Percentiles rank a stretch among this genome's conserved stretches.
phyloP scores from a whole-genome alignment of 139 green algal species.

The Haematococcus sp. region DNA sequence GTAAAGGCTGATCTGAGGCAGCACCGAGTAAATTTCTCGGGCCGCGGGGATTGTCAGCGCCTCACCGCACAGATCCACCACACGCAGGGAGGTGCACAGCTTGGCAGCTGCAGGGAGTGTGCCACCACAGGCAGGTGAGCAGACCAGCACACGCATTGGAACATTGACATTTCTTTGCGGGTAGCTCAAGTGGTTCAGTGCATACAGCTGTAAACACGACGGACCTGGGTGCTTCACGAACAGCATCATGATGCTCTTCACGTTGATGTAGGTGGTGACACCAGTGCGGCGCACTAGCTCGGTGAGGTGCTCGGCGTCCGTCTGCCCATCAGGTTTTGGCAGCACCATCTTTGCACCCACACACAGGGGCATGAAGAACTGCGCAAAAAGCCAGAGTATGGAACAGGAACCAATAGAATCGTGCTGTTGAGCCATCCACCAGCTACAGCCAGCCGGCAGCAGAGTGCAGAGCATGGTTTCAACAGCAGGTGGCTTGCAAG shows the following conservation, averaged over 20 bases:
- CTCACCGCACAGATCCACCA: not conserved
- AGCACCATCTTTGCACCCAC: constrained; percentile 22
- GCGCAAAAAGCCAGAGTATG: not conserved
- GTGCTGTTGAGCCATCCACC: too few relatives aligned
- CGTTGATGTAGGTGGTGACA: not conserved
- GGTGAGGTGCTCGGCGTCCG: constrained; percentile 12
- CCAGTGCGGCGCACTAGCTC: not conserved
- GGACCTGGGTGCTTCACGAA: constrained; percentile 2
- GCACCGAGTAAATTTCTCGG: not conserved
- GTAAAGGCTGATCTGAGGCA: constrained; percentile 2
- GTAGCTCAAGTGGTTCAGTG: not conserved
- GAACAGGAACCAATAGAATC: too few relatives aligned
- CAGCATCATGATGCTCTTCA: constrained; percentile 6
- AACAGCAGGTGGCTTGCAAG: too few relatives aligned
- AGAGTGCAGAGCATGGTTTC: too few relatives aligned
- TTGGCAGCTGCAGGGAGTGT: not conserved
- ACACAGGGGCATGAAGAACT: constrained; percentile 4
- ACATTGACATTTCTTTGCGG: too few relatives aligned
- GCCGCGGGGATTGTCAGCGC: not conserved
- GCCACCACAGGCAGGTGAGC: not conserved
- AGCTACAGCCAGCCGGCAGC: too few relatives aligned
- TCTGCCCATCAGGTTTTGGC: constrained; percentile 22
- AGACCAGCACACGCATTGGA: too few relatives aligned
- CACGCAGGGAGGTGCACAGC: not conserved
- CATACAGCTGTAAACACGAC: not conserved